Evolutionary conservation across 148 eudicot species (phyloP), one percentile per base, ranked within the genome.

Genomic region (Simmondsia chinensis): DNA sequence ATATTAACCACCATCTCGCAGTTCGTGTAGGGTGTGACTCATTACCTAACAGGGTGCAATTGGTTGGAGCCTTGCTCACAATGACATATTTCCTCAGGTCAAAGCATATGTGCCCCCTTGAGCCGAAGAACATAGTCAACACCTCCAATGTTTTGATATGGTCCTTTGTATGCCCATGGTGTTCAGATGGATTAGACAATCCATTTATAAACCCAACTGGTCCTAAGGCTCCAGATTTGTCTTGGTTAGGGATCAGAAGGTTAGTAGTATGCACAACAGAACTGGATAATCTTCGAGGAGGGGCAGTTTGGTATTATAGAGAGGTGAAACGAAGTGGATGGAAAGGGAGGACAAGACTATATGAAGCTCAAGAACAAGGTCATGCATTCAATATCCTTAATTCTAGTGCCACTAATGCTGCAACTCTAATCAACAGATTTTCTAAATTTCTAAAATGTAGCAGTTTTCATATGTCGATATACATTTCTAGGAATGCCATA

Each of bases 61-160:
- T 70, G 10, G 16, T 16, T 7, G 87, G 87, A 0, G 31, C 49
- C 1, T 48, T 75, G 15, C 37, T 75, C 11, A 68, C 69, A 2
- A 73, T 68, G 58, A 78, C 79, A 3, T 66, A 56, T 14, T 80
- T 75, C 20, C 74, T 68, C 43, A 68, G 76, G 18, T 60, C 66
- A 1, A 44, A 50, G 30, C 22, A 48, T 33, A 65, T 67, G 14
- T n/a, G n/a, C n/a, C 34, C 70, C 29, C 20, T 19, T 22, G 54
- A 52, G 43, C 39, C 59, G 22, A 21, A 15, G 2, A 26, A 7
- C 6, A 23, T 61, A 7, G 34, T 33, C 0, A 11, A 15, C 42
- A 32, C 54, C 6, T 40, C 53, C 0, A 21, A 49, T 12, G 46
- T 64, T 12, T 33, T 33, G 14, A 23, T 63, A n/a, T 87, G 94